Evolutionary conservation across 2,329 filamentous ascomycete genomes (phyloP), one percentile per base, ranked within the genome.

Genomic region (Chaetomiaceae sp.): DNA sequence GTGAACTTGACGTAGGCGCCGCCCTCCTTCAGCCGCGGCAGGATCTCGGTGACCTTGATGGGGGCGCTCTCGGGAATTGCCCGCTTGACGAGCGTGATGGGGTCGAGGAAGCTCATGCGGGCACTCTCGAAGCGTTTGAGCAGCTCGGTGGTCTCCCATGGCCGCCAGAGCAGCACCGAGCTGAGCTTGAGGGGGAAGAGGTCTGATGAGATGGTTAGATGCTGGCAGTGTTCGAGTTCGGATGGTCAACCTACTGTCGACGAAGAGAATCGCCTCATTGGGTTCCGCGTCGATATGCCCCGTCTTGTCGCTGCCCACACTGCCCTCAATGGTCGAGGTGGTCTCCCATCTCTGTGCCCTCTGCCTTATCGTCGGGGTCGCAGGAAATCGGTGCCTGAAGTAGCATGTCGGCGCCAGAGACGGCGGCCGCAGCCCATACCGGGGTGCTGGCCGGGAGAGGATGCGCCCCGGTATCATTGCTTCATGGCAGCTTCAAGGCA

Each of bases 1-100:
- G 78, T 79, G 66, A 95, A 91, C 68, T 95, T 96, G 68, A 97
- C 85, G 67, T 95, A 97, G 0, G 89, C 90, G 12, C 94, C 94
- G 15, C 94, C 94, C 66, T 99, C 94, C 64, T 95, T 91, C 25
- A 95, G 76, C 3, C 91, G 81, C 0, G 91, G 91, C 17, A 96
- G 70, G 15, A 96, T 85, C 64, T 95, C 87, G 3, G 84, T 88
- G 43, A 96, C 82, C 54, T 85, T 83, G 44, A 95, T 74, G 1
- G 81, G 75, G 1, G 85, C 64, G 9, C 77, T 77, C 4, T 75
- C 68, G 1, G 87, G 87, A 22, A 89, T 81, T 0, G 84, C 86
- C 50, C 79, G 79, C 62, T 77, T 80, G 46, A 83, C 76, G 15
- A 81, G 66, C 42, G 73, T 74, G 37, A 81, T 73, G 0, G 81